Evolutionary conservation across 371 early-diverging fungal species (phyloP).

Genomic region (Mucor piriformis): DNA sequence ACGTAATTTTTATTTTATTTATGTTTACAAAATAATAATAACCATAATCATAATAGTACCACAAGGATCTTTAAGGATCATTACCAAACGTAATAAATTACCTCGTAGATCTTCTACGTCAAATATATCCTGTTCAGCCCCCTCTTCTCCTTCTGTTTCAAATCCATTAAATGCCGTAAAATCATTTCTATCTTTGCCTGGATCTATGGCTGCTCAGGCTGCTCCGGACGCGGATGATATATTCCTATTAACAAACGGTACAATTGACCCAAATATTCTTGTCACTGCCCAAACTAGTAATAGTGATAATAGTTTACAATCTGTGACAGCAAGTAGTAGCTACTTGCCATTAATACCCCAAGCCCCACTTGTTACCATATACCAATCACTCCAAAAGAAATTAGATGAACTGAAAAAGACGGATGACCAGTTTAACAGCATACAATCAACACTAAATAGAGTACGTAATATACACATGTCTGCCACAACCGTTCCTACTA

Average conservation of each 20-base stretch:
- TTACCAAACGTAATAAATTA: background rate
- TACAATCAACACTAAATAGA: constrained; percentile 41
- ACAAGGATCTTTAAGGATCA: constrained; percentile 4
- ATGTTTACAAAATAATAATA: background rate
- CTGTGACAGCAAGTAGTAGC: background rate
- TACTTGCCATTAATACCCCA: constrained; percentile 42
- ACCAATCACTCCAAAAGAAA: constrained; percentile 33
- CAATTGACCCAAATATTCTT: constrained; percentile 42
- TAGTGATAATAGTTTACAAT: constrained; percentile 35
- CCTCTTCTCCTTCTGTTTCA: constrained; percentile 17
- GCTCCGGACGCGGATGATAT: constrained; percentile 10
- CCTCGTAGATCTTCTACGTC: constrained; percentile 23
- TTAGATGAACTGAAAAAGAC: constrained; percentile 19
- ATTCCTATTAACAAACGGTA: constrained; percentile 35
- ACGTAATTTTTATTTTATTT: background rate
- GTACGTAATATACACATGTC: constrained; percentile 60
- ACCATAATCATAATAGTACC: background rate
- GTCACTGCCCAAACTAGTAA: constrained; percentile 50
- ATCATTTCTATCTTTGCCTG: constrained; percentile 30
- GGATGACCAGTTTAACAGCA: constrained; percentile 1
- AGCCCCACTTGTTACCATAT: constrained; percentile 35
- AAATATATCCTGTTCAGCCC: constrained; percentile 15
- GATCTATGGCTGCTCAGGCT: constrained; percentile 19
- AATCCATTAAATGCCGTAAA: constrained; percentile 31
- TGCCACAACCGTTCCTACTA: constrained; percentile 56